These are phyloP conservation scores for Nicotiana tabacum DNA, from an alignment of 257 asterid species.

Conservation along the genomic window DNA sequence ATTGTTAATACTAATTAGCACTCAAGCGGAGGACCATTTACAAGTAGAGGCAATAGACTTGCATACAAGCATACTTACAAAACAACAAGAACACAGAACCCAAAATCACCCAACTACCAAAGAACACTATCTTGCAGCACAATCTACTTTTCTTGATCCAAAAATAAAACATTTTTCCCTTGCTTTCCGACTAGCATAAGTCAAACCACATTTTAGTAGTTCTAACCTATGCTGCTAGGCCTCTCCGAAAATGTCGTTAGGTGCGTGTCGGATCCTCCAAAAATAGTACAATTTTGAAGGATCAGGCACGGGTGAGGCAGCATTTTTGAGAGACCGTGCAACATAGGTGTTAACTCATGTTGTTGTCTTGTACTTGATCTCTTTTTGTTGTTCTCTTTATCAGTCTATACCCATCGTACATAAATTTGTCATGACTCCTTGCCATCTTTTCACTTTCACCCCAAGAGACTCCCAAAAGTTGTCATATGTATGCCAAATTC, in stretches of 20 bases:
- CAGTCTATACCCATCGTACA: neutral
- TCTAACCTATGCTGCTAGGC: neutral
- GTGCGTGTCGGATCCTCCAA: too few relatives aligned
- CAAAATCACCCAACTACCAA: neutral
- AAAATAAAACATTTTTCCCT: neutral
- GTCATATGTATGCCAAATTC: neutral
- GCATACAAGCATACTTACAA: neutral
- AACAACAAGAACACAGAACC: neutral
- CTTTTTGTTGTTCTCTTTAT: neutral
- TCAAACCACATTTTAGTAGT: neutral
- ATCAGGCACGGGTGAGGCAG: too few relatives aligned
- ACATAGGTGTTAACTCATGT: too few relatives aligned
- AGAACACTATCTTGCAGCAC: neutral
- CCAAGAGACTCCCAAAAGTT: neutral
- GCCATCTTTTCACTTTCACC: neutral
- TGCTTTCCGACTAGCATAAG: neutral
- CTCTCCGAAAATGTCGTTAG: too few relatives aligned
- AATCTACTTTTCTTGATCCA: neutral
- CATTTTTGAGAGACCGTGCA: too few relatives aligned
- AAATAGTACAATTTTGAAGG: too few relatives aligned
- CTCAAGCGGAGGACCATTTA: neutral
- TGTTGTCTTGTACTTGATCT: neutral
- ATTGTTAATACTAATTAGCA: neutral
- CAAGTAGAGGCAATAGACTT: neutral
- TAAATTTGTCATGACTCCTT: neutral